Evolutionary conservation across 192 early-diverging fungal genomes (phyloP), one percentile per base, ranked within the genome.

Genomic region (Backusella morwellensis): DNA sequence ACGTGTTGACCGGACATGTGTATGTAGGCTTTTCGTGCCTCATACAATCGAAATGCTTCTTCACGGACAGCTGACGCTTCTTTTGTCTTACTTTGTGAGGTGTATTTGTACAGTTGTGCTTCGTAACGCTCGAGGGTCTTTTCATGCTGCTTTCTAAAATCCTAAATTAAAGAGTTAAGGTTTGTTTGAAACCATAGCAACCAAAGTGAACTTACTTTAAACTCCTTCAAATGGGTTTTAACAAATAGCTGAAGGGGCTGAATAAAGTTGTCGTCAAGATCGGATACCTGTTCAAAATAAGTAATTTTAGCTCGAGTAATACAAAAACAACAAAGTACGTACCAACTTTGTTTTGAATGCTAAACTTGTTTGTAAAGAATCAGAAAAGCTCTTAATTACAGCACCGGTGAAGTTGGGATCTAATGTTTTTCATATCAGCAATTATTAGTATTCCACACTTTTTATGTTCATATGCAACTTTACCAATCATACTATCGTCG

Each of bases 21-120:
- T 66, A 91, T 88, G 75, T 91, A 92, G 35, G 76, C 84, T 76
- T 92, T 92, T 38, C 90, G 82, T 8, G 88, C 81, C 73, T 91
- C 90, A 68, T 83, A 90, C 29, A 92, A 82, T 35, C 88, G 84
- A 35, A 90, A 91, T 0, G 90, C 88, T 40, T 92, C 91, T 78
- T 93, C 91, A 70, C 86, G 80, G 3, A 93, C 74, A 12, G 87
- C 85, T 40, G 84, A 87, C 15, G 88, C 76, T 78, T 92, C 92
- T 72, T 92, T 93, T 35, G 81, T 81, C 32, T 88, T 84, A 67
- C 86, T 88, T 66, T 90, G 81, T 29, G 82, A 77, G 8, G 84
- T 77, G 69, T 92, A 92, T 74, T 85, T 87, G 1, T 76, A 74
- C 6, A 92, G 77, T 35, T 87, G 89, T 19, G 73, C 85, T 74